Percentiles rank a stretch among this genome's conserved stretches.
phyloP scores from a whole-genome alignment of 2,329 filamentous ascomycete genomes.

The Colletotrichum sp. region DNA sequence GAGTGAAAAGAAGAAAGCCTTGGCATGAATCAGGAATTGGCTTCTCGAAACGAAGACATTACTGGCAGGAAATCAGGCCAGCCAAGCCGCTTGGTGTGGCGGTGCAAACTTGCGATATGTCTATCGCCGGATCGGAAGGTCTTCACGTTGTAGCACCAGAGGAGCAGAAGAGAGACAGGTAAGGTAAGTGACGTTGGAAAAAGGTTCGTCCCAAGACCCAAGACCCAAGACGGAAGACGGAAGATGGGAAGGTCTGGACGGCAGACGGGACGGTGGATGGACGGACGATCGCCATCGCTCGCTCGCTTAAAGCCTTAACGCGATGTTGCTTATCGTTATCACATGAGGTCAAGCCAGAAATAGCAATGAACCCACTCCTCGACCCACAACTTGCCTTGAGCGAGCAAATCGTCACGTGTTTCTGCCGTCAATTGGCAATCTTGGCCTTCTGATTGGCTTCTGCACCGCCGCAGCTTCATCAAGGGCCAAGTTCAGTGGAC shows the following conservation, averaged over 20 bases:
- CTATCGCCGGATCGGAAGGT: background rate
- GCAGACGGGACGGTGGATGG: background rate
- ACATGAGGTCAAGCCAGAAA: background rate
- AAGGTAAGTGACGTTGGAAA: background rate
- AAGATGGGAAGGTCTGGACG: background rate
- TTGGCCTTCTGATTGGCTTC: background rate
- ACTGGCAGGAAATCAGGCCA: background rate
- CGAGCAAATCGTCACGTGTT: slow-evolving; percentile 2
- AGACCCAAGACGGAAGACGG: background rate
- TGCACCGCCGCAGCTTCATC: background rate
- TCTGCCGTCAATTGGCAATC: background rate
- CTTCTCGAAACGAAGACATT: background rate
- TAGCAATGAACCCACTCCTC: background rate
- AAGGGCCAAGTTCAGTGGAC: background rate
- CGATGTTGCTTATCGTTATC: slow-evolving; percentile 1
- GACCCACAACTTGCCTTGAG: background rate
- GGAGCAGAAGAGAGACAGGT: background rate
- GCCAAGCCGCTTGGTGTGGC: slow-evolving; percentile 19
- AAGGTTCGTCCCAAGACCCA: background rate
- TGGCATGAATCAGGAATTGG: slow-evolving; percentile 11
- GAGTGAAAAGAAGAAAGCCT: slow-evolving; percentile 5
- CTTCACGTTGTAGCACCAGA: background rate
- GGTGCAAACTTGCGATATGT: background rate
- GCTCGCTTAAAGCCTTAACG: background rate
- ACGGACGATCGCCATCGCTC: background rate